Conservation (phyloP, 768 basidiomycete species). For the Sporobolomyces roseus region DNA sequence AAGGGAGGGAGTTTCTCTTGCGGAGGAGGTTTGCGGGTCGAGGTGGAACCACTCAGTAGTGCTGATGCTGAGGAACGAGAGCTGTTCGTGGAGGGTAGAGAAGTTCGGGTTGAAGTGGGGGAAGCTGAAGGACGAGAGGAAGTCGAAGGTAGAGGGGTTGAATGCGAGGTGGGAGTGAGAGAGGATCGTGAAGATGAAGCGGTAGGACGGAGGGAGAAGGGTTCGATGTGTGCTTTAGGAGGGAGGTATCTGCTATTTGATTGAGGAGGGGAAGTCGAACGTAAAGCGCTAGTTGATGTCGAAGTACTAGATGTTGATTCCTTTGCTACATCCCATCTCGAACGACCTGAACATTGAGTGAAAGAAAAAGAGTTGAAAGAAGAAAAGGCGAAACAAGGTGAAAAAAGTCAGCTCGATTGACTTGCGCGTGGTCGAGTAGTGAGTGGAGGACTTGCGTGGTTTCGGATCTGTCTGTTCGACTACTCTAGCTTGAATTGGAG, state of each 20-base stretch:
- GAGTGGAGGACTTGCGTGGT: no score
- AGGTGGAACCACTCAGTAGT: neutral
- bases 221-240: neutral
- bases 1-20: constrained; percentile 18
- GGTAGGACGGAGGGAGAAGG: neutral
- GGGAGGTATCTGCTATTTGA: neutral
- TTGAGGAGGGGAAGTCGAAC: neutral
- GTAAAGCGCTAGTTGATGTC: neutral
- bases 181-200: neutral
- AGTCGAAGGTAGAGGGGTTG: neutral
- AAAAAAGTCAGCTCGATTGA: neutral
- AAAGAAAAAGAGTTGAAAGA: neutral
- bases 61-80: neutral
- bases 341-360: neutral
- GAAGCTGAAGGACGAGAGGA: neutral
- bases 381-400: neutral
- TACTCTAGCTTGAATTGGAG: neutral
- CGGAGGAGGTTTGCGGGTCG: neutral
- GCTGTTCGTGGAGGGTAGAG: neutral
- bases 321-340: constrained; percentile 4
- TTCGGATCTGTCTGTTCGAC: neutral
- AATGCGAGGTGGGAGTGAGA: neutral
- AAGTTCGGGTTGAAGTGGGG: neutral
- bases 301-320: neutral
- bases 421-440: no score